phyloP scores from a whole-genome alignment of 352 stramenopile genomes.

The Phytophthora meadii region DNA sequence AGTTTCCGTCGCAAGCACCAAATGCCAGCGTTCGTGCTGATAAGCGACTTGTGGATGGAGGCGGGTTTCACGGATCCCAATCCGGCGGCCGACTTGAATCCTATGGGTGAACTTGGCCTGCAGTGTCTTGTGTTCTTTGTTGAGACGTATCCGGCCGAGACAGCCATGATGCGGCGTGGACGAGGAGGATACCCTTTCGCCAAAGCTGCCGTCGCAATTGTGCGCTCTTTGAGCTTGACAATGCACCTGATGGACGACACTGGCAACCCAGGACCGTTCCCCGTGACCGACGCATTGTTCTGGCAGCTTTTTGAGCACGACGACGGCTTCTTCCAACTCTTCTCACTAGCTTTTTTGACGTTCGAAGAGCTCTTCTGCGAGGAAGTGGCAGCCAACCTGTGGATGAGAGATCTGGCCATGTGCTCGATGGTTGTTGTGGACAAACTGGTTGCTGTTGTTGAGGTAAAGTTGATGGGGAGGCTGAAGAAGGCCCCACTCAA shows the following conservation, averaged over 20 bases:
- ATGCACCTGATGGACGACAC: constrained; percentile 58
- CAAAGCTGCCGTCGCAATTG: constrained; percentile 60
- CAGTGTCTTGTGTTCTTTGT: constrained; percentile 75
- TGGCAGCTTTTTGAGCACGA: constrained; percentile 70
- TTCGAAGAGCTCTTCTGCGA: constrained; percentile 80
- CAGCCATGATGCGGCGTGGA: constrained; percentile 67
- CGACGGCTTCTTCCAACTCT: constrained; percentile 62
- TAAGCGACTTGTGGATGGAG: constrained; percentile 53
- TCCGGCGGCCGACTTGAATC: constrained; percentile 61
- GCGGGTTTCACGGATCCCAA: constrained; percentile 60
- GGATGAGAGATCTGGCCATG: constrained; percentile 35
- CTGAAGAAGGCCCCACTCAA: constrained; percentile 56
- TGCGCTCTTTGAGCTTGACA: constrained; percentile 54
- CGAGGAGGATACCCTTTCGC: constrained; percentile 70
- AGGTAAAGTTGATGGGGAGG: constrained; percentile 41
- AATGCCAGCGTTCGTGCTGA: constrained; percentile 49
- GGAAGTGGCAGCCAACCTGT: constrained; percentile 44
- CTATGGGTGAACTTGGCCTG: constrained; percentile 65
- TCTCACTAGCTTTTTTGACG: constrained; percentile 63
- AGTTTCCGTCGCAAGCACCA: constrained; percentile 49
- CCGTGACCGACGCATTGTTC: constrained; percentile 58
- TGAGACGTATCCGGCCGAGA: constrained; percentile 62
- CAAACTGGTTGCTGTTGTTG: constrained; percentile 51
- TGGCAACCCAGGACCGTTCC: constrained; percentile 50
- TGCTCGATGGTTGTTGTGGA: constrained; percentile 50